phyloP scores from a whole-genome alignment of 2,329 filamentous ascomycete genomes.

The Trichoderma sp. region DNA sequence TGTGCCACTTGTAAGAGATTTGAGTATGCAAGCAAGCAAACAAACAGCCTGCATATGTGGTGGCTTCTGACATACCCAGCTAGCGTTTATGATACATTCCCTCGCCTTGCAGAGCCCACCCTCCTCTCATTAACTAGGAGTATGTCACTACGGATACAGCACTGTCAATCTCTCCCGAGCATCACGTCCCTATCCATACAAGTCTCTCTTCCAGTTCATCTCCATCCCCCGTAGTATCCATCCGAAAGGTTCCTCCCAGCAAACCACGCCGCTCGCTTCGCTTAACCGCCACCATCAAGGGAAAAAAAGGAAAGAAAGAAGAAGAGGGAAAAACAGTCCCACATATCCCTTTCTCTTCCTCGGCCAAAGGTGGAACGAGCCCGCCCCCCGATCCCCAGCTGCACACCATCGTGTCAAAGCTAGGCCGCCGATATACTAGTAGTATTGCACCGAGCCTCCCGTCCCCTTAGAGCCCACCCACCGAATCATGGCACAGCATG shows the following conservation, averaged over 20 bases:
- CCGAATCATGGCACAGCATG: background rate
- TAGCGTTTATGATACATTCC: background rate
- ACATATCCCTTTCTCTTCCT: background rate
- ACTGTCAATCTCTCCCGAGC: background rate
- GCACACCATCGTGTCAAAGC: background rate
- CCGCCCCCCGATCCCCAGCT: background rate
- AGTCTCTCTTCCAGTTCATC: background rate
- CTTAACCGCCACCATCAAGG: background rate
- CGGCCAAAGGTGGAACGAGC: background rate
- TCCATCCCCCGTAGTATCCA: background rate
- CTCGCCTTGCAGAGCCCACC: background rate
- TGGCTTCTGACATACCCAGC: background rate
- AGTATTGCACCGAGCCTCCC: background rate
- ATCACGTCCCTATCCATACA: background rate
- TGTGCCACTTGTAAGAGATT: background rate
- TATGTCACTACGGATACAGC: background rate
- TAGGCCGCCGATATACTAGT: background rate
- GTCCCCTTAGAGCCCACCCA: background rate
- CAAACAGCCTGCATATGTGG: background rate
- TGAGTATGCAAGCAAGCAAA: background rate
- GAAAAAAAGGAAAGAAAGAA: background rate
- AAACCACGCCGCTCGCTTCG: background rate
- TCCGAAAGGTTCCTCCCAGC: background rate
- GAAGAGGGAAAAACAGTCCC: background rate
- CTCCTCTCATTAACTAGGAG: background rate